Evolutionary conservation across 331 rosid species (phyloP).

Genomic region (Pyrus hybrid): DNA sequence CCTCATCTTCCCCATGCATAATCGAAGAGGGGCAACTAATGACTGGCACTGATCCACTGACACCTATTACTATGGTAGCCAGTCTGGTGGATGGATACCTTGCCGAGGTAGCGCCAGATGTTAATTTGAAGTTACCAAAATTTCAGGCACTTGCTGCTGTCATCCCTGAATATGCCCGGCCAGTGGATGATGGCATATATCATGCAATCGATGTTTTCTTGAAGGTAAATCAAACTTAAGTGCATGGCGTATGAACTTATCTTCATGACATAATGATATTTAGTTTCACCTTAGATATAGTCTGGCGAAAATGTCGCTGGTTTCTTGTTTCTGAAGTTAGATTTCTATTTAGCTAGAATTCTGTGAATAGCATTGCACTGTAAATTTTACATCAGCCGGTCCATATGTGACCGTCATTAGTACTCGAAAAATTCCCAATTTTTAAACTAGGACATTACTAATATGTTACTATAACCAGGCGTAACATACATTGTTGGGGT

Average conservation of each 20-base stretch:
- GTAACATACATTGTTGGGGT: neutral
- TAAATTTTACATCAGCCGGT: neutral
- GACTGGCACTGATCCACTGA: slow-evolving; percentile 16
- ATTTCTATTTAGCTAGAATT: neutral
- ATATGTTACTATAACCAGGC: neutral
- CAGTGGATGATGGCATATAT: slow-evolving; percentile 35
- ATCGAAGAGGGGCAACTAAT: slow-evolving; percentile 27
- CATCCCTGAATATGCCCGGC: slow-evolving; percentile 39
- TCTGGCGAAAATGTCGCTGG: neutral
- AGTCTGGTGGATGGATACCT: slow-evolving; percentile 38
- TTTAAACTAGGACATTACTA: neutral
- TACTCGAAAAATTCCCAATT: neutral
- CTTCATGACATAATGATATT: no score
- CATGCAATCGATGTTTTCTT: slow-evolving; percentile 38
- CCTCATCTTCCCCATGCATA: slow-evolving; percentile 24
- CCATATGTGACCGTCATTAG: neutral
- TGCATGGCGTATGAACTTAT: neutral
- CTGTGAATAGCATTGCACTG: neutral
- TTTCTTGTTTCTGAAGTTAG: neutral
- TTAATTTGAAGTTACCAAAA: slow-evolving; percentile 31
- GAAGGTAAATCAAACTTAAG: slow-evolving; percentile 20
- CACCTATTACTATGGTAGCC: slow-evolving; percentile 32
- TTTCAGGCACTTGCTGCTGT: slow-evolving; percentile 36
- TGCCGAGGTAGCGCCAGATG: slow-evolving; percentile 45
- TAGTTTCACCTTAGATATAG: no score